These are phyloP conservation scores for Neodidymelliopsis sp. DNA, from an alignment of 2,329 filamentous ascomycete species.

Conservation along the genomic window DNA sequence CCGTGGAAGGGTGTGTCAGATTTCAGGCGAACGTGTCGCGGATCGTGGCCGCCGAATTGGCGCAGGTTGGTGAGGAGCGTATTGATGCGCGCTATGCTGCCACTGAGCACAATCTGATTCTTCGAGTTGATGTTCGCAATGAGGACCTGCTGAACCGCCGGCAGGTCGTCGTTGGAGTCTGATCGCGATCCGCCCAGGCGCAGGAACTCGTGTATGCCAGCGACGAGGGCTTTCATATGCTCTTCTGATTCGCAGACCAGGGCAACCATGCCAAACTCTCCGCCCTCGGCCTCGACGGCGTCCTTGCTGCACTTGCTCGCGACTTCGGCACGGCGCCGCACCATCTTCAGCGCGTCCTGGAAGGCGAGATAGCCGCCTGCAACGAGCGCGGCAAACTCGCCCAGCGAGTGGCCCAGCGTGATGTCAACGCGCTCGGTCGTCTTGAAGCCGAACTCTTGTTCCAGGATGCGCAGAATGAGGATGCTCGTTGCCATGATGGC, in stretches of 20 bases:
- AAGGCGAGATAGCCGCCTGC: constrained; percentile 82
- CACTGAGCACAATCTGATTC: constrained; percentile 94
- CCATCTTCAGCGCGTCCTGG: constrained; percentile 77
- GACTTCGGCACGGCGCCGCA: constrained; percentile 78
- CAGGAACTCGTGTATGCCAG: constrained; percentile 80
- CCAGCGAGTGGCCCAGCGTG: constrained; percentile 87
- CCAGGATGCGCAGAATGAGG: constrained; percentile 85
- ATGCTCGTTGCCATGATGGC: constrained; percentile 96
- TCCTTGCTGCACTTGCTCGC: constrained; percentile 79
- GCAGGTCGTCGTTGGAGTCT: constrained; percentile 69
- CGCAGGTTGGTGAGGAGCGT: constrained; percentile 83
- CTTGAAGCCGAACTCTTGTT: constrained; percentile 82
- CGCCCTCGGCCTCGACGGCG: constrained; percentile 72
- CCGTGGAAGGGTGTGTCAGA: constrained; percentile 91
- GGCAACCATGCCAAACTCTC: constrained; percentile 93
- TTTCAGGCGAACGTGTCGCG: constrained; percentile 83
- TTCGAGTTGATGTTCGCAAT: constrained; percentile 96
- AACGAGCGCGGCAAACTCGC: constrained; percentile 91
- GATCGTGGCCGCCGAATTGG: constrained; percentile 91
- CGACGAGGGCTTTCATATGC: constrained; percentile 73
- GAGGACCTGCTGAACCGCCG: constrained; percentile 83
- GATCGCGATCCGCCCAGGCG: constrained; percentile 70
- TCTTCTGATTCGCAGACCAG: constrained; percentile 81
- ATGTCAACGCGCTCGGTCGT: constrained; percentile 76
- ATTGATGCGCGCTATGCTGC: constrained; percentile 82